Evolutionary conservation across 768 basidiomycete species (phyloP).

Genomic region (Podaxis sp.): DNA sequence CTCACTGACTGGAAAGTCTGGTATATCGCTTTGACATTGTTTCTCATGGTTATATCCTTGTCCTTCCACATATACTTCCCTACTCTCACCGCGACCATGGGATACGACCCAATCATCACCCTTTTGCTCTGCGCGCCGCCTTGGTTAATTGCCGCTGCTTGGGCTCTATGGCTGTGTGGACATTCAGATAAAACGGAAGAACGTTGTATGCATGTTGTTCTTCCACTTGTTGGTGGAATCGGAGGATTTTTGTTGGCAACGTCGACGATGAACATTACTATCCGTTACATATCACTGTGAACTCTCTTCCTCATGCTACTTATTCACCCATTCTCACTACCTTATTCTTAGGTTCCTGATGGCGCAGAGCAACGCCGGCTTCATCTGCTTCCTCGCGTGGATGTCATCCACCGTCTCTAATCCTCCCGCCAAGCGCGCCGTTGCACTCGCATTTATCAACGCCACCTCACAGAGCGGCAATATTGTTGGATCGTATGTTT

Average conservation of each 20-base stretch:
- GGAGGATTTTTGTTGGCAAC: constrained; percentile 68
- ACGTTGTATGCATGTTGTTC: constrained; percentile 64
- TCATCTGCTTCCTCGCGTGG: constrained; percentile 63
- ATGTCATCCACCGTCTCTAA: constrained; percentile 47
- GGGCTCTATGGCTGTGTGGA: constrained; percentile 54
- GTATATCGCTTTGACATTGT: constrained; percentile 42
- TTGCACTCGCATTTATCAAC: constrained; percentile 83
- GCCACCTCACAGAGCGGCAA: constrained; percentile 83
- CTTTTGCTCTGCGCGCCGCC: constrained; percentile 58
- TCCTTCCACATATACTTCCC: constrained; percentile 76
- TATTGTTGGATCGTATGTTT: constrained; percentile 77
- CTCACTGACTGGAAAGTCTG: constrained; percentile 74
- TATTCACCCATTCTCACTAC: neutral
- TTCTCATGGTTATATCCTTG: constrained; percentile 49
- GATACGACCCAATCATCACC: constrained; percentile 60
- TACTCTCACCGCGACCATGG: constrained; percentile 67
- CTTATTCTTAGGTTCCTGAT: constrained; percentile 59
- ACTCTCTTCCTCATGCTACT: neutral
- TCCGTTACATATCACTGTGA: constrained; percentile 66
- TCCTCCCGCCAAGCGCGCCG: constrained; percentile 85
- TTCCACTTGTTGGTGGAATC: constrained; percentile 55
- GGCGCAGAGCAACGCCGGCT: constrained; percentile 72
- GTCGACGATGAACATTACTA: constrained; percentile 56
- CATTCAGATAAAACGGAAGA: constrained; percentile 73
- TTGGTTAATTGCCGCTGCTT: constrained; percentile 60